Evolutionary conservation across 1,139 yeast genomes (phyloP).

Genomic region (Lodderomyces metapsilosis): DNA sequence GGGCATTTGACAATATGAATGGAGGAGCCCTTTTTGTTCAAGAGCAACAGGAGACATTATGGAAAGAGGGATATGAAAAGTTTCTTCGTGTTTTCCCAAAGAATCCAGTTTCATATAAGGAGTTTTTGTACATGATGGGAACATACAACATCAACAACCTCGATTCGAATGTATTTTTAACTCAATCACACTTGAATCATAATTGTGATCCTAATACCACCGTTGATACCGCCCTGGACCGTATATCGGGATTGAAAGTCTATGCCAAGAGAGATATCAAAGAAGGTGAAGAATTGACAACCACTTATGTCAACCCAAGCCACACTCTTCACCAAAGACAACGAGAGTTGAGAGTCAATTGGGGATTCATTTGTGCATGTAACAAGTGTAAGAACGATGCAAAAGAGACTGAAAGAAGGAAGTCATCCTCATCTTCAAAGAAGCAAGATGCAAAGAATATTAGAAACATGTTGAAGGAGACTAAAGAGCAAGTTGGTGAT

Average conservation of each 20-base stretch:
- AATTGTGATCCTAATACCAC: slow-evolving; percentile 71
- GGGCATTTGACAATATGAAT: slow-evolving; percentile 48
- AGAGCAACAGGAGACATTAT: slow-evolving; percentile 59
- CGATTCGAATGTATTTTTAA: slow-evolving; percentile 59
- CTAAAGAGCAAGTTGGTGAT: slow-evolving; percentile 34
- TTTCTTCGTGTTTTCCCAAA: slow-evolving; percentile 53
- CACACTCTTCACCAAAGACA: slow-evolving; percentile 65
- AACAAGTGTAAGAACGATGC: slow-evolving; percentile 61
- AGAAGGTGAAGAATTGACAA: slow-evolving; percentile 66
- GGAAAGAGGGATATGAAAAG: slow-evolving; percentile 56
- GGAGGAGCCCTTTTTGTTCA: slow-evolving; percentile 53
- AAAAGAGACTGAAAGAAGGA: slow-evolving; percentile 35
- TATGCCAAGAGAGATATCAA: slow-evolving; percentile 57
- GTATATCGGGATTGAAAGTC: slow-evolving; percentile 57
- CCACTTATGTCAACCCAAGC: slow-evolving; percentile 69
- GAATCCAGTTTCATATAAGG: slow-evolving; percentile 45
- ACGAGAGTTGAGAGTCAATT: slow-evolving; percentile 66
- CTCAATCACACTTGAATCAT: slow-evolving; percentile 75
- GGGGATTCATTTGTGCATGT: slow-evolving; percentile 82
- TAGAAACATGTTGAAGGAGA: slow-evolving; percentile 43
- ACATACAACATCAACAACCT: slow-evolving; percentile 72
- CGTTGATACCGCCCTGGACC: slow-evolving; percentile 47
- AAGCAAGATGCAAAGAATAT: slow-evolving; percentile 35
- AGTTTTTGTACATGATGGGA: slow-evolving; percentile 63
- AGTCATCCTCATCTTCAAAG: slow-evolving; percentile 23